These are phyloP conservation scores for Trichoderma sp. DNA, from an alignment of 2,329 filamentous ascomycete genomes.

Conservation along the genomic window DNA sequence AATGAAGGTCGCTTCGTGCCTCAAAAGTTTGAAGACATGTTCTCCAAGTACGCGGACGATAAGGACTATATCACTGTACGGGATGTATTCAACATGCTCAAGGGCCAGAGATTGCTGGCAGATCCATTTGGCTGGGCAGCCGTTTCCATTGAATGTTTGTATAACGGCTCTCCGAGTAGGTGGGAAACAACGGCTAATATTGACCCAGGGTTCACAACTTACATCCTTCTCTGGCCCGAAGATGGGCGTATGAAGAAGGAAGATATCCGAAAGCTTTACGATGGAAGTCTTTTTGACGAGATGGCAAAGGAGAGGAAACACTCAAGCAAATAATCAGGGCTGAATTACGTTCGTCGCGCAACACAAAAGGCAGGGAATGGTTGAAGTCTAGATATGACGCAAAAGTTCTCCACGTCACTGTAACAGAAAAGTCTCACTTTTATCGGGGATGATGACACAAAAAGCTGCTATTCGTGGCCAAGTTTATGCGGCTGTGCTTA, in stretches of 20 bases:
- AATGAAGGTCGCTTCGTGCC: conserved; percentile 50
- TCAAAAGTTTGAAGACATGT: conserved; percentile 53
- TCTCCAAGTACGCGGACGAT: conserved; percentile 47
- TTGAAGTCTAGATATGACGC: not conserved
- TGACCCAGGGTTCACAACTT: conserved; percentile 37
- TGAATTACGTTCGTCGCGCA: too few relatives aligned
- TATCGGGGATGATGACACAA: too few relatives aligned
- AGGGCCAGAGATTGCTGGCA: conserved; percentile 43
- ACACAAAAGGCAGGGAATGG: not conserved
- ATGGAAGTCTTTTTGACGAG: conserved; percentile 27
- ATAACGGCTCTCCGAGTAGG: too few relatives aligned
- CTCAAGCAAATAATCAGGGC: not conserved
- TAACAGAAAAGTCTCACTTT: not conserved
- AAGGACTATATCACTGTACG: conserved; percentile 41
- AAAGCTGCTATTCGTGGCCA: too few relatives aligned
- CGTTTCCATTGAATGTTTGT: conserved; percentile 30
- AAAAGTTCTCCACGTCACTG: not conserved
- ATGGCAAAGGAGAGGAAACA: conserved; percentile 18
- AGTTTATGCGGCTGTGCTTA: too few relatives aligned
- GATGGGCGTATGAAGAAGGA: conserved; percentile 60
- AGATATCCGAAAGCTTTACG: conserved; percentile 39
- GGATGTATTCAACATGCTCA: conserved; percentile 40
- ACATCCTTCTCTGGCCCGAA: conserved; percentile 52
- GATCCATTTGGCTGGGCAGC: conserved; percentile 44
- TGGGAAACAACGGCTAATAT: not conserved